phyloP scores from a whole-genome alignment of 1,139 yeast species.

The Geotrichum bryndzae region DNA sequence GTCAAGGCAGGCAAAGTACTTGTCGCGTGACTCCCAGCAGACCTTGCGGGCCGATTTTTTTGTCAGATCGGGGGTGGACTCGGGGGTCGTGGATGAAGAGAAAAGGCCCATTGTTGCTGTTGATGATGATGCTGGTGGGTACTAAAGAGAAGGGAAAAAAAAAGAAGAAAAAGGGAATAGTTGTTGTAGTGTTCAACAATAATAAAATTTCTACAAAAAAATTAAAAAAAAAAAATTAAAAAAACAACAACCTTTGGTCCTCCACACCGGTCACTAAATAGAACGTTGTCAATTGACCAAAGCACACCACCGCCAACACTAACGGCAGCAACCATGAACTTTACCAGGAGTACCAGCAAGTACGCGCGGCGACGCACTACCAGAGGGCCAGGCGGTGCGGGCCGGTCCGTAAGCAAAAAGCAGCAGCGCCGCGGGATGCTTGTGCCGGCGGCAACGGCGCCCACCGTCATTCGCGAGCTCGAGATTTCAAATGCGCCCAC shows the following conservation, averaged over 20 bases:
- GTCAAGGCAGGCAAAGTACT: slow-evolving; percentile 54
- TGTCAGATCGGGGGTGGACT: slow-evolving; percentile 41
- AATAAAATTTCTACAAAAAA: too few species aligned
- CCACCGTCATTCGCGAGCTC: slow-evolving; percentile 5
- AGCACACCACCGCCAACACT: neutral
- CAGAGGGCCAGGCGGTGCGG: neutral
- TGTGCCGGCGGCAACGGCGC: slow-evolving; percentile 1
- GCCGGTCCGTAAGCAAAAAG: neutral
- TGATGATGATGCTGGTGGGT: neutral
- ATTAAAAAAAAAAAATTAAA: too few species aligned
- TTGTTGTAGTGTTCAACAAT: too few species aligned
- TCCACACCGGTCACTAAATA: too few species aligned
- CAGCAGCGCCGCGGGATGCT: neutral
- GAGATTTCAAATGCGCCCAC: neutral
- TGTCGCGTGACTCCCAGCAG: slow-evolving; percentile 68
- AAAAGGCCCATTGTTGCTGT: slow-evolving; percentile 37
- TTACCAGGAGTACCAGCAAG: neutral
- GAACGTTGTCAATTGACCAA: too few species aligned
- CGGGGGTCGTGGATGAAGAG: slow-evolving; percentile 27
- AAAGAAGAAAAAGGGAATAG: neutral
- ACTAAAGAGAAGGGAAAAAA: neutral
- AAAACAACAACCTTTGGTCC: too few species aligned
- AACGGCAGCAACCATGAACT: neutral
- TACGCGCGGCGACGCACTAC: neutral
- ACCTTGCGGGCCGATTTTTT: slow-evolving; percentile 46